These are phyloP conservation scores for Paramecium octaurelia DNA, from an alignment of 73 alveolate species.

Conservation along the genomic window DNA sequence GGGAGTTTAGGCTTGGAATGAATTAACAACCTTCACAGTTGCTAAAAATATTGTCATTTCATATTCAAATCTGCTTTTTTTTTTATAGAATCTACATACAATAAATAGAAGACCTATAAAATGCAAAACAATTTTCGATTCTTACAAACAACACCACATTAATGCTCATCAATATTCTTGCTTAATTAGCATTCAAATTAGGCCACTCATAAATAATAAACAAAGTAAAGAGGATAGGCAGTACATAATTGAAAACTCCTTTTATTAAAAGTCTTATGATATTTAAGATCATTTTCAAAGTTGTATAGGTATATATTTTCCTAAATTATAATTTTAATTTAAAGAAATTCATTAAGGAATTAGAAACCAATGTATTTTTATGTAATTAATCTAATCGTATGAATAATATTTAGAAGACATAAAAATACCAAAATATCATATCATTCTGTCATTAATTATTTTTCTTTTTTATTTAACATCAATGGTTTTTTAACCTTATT, in stretches of 20 bases:
- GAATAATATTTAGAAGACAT: not conserved
- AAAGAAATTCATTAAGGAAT: not conserved
- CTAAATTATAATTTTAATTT: not conserved
- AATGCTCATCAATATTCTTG: not conserved
- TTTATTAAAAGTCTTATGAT: not conserved
- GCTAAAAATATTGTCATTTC: slow-evolving; percentile 25
- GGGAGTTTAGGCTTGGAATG: not conserved
- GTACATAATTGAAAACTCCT: not conserved
- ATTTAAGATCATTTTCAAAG: not conserved
- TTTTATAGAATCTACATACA: not conserved
- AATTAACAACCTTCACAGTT: slow-evolving; percentile 5
- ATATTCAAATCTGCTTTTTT: slow-evolving; percentile 16
- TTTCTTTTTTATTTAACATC: not conserved
- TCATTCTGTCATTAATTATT: not conserved
- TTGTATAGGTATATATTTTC: not conserved
- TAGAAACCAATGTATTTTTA: not conserved
- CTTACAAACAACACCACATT: not conserved
- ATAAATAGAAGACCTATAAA: not conserved
- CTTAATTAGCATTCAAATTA: not conserved
- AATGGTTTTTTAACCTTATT: not conserved
- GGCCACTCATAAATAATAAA: not conserved
- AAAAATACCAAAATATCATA: not conserved
- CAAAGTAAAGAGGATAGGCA: not conserved
- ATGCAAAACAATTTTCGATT: slow-evolving; percentile 21
- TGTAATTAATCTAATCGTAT: not conserved